Percentiles rank a stretch among this genome's conserved stretches.
phyloP scores from a whole-genome alignment of 2,329 filamentous ascomycete species.

The Diaporthe sp. region DNA sequence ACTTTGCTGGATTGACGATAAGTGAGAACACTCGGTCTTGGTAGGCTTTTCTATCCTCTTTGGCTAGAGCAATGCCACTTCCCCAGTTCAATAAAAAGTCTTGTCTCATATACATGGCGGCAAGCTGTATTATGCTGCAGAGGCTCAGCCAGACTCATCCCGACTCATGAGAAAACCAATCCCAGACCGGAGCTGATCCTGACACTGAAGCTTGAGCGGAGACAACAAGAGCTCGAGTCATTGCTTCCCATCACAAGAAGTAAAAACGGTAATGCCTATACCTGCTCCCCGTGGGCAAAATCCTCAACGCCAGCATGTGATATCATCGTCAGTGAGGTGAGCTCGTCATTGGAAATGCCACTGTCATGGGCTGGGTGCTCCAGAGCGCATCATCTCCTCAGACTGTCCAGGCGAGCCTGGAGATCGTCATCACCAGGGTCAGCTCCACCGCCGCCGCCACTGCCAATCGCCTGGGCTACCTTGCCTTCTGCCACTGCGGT shows the following conservation, averaged over 20 bases:
- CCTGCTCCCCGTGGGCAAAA: background rate
- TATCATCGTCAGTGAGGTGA: background rate
- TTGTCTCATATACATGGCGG: background rate
- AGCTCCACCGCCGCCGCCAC: slow-evolving; percentile 67
- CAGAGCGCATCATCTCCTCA: slow-evolving; percentile 67
- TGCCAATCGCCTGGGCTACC: slow-evolving; percentile 89
- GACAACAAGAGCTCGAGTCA: slow-evolving; percentile 13
- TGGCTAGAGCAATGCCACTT: background rate
- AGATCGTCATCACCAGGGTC: slow-evolving; percentile 90
- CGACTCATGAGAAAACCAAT: background rate
- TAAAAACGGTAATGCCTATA: slow-evolving; percentile 1
- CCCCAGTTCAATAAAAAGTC: background rate
- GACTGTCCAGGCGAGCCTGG: slow-evolving; percentile 91
- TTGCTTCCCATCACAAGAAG: slow-evolving; percentile 1
- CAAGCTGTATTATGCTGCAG: background rate
- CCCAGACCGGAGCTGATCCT: background rate
- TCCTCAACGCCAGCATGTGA: slow-evolving; percentile 20
- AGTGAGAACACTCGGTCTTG: background rate
- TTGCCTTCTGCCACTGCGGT: slow-evolving; percentile 79
- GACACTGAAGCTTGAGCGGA: background rate
- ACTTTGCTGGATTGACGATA: background rate
- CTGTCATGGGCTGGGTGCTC: background rate
- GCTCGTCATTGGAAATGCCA: background rate
- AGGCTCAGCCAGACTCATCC: background rate
- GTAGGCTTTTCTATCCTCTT: background rate